Evolutionary conservation across 495 filamentous ascomycete species (phyloP), one percentile per base, ranked within the genome.

Genomic region (Lepidopterella palustris): DNA sequence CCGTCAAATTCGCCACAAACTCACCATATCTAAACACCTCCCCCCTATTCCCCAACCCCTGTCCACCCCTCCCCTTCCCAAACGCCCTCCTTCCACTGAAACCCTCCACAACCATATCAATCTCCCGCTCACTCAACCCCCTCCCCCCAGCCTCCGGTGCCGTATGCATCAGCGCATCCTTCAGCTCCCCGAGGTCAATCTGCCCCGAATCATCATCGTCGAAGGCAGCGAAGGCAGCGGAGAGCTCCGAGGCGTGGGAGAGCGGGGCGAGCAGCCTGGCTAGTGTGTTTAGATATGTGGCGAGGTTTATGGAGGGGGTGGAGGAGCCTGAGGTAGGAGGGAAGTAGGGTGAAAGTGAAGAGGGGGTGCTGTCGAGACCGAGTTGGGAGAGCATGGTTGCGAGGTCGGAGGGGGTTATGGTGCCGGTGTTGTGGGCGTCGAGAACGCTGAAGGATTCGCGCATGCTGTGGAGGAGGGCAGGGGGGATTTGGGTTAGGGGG

Each of bases 121-220:
- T 81, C 68, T 97, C 90, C 53, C 79, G 70, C 50, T 87, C 84
- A 0, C 82, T 87, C 70, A 96, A 72, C 45, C 70, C 77, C 49
- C 71, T 69, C 64, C 87, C 87, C 32, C 85, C 92, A 0, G 80
- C 77, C 60, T 92, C 90, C 1, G 88, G 87, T 10, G 82, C 81
- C 5, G 91, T 95, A 63, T 92, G 80, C 49, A 96, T 68, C 49
- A 98, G 70, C 2, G 92, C 89, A 63, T 92, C 88, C 32, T 87
- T 81, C 49, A 98, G 74, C 71, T 96, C 92, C 1, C 72, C 78
- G 18, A 93, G 77, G 67, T 97, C 90, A 28, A 97, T 82, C 70
- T 96, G 90, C 6, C 95, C 93, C 66, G 87, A 90, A 71, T 98
- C 93, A 63, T 95, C 89, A 61, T 95, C 88, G 66, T 98, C 93